Evolutionary conservation across 139 green algal genomes (phyloP), one percentile per base, ranked within the genome.

Genomic region (Chlamydomonas sp.): DNA sequence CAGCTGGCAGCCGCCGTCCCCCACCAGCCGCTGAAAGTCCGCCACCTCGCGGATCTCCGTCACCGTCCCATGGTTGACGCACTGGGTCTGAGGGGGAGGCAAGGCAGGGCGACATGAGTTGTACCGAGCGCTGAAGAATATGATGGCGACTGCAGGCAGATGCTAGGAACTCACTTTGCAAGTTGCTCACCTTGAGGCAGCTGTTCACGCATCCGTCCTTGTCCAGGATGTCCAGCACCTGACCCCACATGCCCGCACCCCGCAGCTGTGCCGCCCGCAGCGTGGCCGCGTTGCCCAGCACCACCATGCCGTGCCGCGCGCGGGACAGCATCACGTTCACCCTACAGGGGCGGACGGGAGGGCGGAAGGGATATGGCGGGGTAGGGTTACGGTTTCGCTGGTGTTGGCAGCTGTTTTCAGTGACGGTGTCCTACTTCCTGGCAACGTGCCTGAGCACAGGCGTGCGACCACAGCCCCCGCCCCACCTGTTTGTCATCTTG

Each of bases 241-340:
- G 17, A 0, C 17, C 6, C 95, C 95, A 97, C 90, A 96, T 93
- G 6, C 82, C 76, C 4, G 3, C 69, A 1, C 81, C 9, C 64
- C 64, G 67, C 67, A 18, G 83, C 71, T 58, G 86, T 88, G 80
- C 88, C 2, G 68, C 83, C 12, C n/a, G 57, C 63, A 91, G 62
- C 49, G 90, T 92, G 18, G 91, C 89, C 49, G 67, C 63, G 88
- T 92, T 93, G 63, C 95, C 95, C 10, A 97, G 79, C 59, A 97
- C 89, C 87, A 95, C 96, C 94, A 97, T 96, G 73, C 92, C 92
- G 83, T 96, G 89, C 18, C 89, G 80, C 2, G 95, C 94, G 57
- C 96, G 90, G 15, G 92, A 96, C 18, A 98, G 90, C 89, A 96
- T 81, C 75, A 98, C 96, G 88, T 97, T 97, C 82, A 94, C 89